These are phyloP conservation scores for Rachicladosporium sp. DNA, from an alignment of 2,329 filamentous ascomycete species.

Conservation along the genomic window DNA sequence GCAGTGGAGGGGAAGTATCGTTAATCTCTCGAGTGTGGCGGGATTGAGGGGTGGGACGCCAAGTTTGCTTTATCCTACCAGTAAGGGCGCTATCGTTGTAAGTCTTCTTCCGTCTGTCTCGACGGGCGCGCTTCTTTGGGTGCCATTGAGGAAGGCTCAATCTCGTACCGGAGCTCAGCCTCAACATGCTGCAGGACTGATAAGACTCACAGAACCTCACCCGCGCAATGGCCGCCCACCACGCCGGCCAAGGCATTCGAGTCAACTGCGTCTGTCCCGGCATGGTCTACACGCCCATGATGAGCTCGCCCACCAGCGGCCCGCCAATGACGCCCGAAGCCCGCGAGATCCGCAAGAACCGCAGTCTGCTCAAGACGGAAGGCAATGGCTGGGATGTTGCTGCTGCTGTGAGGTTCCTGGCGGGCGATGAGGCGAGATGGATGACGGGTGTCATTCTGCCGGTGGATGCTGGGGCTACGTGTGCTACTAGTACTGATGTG, in stretches of 20 bases:
- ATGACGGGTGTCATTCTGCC: slow-evolving; percentile 36
- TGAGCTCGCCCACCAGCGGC: slow-evolving; percentile 31
- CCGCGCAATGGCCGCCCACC: slow-evolving; percentile 43
- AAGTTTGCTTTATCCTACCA: slow-evolving; percentile 41
- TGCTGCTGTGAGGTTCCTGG: slow-evolving; percentile 40
- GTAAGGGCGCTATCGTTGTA: slow-evolving; percentile 40
- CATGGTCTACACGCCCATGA: slow-evolving; percentile 16
- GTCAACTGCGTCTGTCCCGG: slow-evolving; percentile 46
- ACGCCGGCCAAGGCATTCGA: slow-evolving; percentile 37
- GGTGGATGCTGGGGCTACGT: slow-evolving; percentile 37
- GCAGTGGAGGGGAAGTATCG: slow-evolving; percentile 38
- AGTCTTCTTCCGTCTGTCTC: slow-evolving; percentile 3
- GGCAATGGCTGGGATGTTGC: slow-evolving; percentile 44
- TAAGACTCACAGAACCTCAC: slow-evolving; percentile 36
- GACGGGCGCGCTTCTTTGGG: no score
- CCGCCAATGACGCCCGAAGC: slow-evolving; percentile 36
- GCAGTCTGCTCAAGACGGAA: slow-evolving; percentile 41
- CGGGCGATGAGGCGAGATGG: slow-evolving; percentile 40
- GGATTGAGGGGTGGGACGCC: slow-evolving; percentile 44
- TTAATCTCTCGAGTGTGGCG: slow-evolving; percentile 53
- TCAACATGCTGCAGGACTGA: neutral
- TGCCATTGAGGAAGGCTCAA: no score
- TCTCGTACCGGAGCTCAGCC: neutral
- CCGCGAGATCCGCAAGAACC: slow-evolving; percentile 35
- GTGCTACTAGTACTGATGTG: slow-evolving; percentile 29